Conservation (phyloP, 2,329 filamentous ascomycete genomes). For the Dissoconium aciculare region DNA sequence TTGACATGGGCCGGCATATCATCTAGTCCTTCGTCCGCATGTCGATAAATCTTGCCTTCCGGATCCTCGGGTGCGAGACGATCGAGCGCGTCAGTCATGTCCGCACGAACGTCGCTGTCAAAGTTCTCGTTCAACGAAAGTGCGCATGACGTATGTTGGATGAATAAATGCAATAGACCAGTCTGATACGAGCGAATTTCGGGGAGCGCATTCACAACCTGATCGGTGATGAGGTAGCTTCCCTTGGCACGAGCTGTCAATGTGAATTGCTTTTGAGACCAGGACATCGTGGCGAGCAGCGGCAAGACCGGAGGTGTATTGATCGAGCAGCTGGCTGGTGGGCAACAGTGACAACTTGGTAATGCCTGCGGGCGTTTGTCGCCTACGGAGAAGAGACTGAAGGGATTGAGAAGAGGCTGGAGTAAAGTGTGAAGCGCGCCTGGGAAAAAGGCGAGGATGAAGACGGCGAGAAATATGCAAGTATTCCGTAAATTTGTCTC, state of each 20-base stretch:
- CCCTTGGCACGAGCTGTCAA: constrained; percentile 65
- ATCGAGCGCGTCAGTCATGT: constrained; percentile 84
- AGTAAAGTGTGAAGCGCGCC: constrained; percentile 28
- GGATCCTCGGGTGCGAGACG: constrained; percentile 71
- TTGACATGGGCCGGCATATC: constrained; percentile 99
- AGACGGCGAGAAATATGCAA: constrained; percentile 33
- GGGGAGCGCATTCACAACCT: constrained; percentile 54
- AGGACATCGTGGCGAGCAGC: constrained; percentile 35
- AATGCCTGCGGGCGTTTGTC: constrained; percentile 21
- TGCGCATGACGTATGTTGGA: constrained; percentile 90
- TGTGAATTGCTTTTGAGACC: constrained; percentile 73
- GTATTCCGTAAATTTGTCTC: constrained; percentile 24
- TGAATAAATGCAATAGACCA: constrained; percentile 73
- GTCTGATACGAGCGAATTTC: constrained; percentile 74
- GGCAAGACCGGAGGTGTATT: constrained; percentile 9
- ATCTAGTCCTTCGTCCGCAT: constrained; percentile 73
- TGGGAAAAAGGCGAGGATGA: constrained; percentile 38
- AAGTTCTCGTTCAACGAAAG: constrained; percentile 87
- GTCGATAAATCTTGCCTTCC: constrained; percentile 55
- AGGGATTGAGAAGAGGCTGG: constrained; percentile 22
- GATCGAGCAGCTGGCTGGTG: constrained; percentile 17
- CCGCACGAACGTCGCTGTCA: constrained; percentile 65
- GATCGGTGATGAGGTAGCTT: constrained; percentile 76
- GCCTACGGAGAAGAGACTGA: constrained; percentile 13
- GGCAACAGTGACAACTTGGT: constrained; percentile 22